Conservation (phyloP, 768 basidiomycete genomes). For the Mycena belliarum region DNA sequence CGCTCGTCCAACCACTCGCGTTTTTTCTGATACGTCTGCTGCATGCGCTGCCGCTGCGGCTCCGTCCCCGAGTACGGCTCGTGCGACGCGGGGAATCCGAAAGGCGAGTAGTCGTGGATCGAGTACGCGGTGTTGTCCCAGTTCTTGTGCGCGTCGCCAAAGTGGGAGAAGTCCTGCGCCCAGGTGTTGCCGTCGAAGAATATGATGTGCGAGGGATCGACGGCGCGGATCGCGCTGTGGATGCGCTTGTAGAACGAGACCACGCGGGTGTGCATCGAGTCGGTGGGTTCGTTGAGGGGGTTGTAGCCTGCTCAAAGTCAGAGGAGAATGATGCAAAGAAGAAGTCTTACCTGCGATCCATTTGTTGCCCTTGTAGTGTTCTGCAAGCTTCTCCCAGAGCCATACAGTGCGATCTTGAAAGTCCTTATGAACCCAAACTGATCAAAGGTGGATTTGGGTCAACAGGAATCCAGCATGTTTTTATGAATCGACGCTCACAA, state of each 20-base stretch:
- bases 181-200: conserved; percentile 88
- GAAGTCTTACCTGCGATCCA: conserved; percentile 63
- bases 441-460: background rate
- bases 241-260: conserved; percentile 68
- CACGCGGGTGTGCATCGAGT: conserved; percentile 64
- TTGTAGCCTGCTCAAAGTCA: conserved; percentile 54
- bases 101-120: conserved; percentile 75
- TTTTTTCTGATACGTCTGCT: conserved; percentile 68
- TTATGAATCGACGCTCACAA: conserved; percentile 25
- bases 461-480: background rate
- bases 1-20: conserved; percentile 74
- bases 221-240: conserved; percentile 66
- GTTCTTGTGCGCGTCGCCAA: conserved; percentile 59
- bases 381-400: conserved; percentile 78
- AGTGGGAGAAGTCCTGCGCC: conserved; percentile 75
- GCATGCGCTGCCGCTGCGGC: conserved; percentile 52
- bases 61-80: conserved; percentile 55
- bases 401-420: conserved; percentile 78
- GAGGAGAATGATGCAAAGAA: too few species aligned
- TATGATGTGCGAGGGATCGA: conserved; percentile 71
- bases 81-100: conserved; percentile 66
- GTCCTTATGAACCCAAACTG: conserved; percentile 79
- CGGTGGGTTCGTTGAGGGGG: conserved; percentile 81
- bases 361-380: conserved; percentile 72
- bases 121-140: conserved; percentile 75